Conservation (phyloP, 257 asterid species). For the Solanum bukasovii region DNA sequence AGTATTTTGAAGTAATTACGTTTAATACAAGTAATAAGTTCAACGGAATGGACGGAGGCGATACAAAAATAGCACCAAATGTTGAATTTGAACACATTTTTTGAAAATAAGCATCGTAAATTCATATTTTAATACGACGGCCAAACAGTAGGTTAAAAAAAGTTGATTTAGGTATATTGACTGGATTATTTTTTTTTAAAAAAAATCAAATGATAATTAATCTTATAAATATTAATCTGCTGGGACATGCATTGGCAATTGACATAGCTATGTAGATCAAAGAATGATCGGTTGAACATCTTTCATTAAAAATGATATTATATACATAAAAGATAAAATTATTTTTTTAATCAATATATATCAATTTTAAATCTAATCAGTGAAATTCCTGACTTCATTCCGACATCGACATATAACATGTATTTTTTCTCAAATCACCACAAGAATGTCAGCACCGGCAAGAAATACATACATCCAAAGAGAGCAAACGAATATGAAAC, state of each 20-base stretch:
- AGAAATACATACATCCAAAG: background rate
- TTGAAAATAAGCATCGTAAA: background rate
- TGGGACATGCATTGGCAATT: background rate
- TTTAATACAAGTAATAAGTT: background rate
- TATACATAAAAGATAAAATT: too few species aligned
- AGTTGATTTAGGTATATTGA: background rate
- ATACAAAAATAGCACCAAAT: background rate
- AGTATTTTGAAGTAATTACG: background rate
- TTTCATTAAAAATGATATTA: too few species aligned
- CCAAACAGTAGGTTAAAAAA: background rate
- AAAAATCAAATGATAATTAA: background rate
- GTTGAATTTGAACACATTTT: background rate
- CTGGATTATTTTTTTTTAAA: accelerated
- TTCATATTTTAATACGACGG: background rate
- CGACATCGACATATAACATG: background rate
- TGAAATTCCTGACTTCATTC: too few species aligned
- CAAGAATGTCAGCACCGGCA: background rate
- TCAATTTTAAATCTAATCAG: too few species aligned
- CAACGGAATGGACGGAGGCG: background rate
- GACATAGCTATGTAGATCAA: background rate
- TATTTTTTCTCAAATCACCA: background rate
- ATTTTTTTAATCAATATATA: too few species aligned
- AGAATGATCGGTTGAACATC: background rate
- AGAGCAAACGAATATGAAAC: background rate
- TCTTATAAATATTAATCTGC: background rate